A percentile compares a stretch with the other conserved stretches of the same genome.
Conservation (phyloP, 73 alveolate genomes). For the Uronychia binucleata region DNA sequence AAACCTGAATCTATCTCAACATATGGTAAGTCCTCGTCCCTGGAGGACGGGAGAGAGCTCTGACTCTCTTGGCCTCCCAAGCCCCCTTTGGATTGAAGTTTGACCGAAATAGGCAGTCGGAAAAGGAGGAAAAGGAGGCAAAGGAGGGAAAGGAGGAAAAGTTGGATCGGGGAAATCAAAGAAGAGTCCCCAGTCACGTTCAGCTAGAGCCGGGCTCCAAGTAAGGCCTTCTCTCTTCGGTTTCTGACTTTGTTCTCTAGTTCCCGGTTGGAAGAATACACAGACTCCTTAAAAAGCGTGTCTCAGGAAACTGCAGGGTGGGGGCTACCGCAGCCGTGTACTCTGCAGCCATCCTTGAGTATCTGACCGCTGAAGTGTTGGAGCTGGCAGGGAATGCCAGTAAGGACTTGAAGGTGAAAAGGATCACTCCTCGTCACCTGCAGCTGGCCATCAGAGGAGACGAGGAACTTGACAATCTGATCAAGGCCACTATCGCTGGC, state of each 20-base stretch:
- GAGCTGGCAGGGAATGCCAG: constrained; percentile 99
- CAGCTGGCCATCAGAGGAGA: constrained; percentile 99
- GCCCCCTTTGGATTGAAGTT: no score
- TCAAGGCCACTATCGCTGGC: constrained; percentile 99
- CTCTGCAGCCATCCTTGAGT: constrained; percentile 97
- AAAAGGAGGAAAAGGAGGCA: constrained; percentile 63
- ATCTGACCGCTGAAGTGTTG: constrained; percentile 98
- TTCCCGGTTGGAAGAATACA: constrained; percentile 99
- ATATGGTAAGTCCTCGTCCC: no score
- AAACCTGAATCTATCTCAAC: no score
- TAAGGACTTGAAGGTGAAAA: constrained; percentile 95
- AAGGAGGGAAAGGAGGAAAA: constrained; percentile 63
- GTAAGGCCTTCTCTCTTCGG: constrained; percentile 17
- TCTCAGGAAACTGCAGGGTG: constrained; percentile 90
- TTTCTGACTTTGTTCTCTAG: constrained; percentile 32
- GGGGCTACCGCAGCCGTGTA: constrained; percentile 99
- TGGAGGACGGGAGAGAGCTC: no score
- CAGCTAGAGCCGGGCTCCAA: constrained; percentile 94
- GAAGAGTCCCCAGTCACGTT: constrained; percentile 93
- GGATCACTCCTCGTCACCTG: constrained; percentile 97
- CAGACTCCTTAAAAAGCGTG: constrained; percentile 91
- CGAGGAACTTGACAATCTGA: constrained; percentile 95
- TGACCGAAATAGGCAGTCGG: constrained; percentile 6
- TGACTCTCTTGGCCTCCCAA: no score
- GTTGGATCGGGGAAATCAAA: constrained; percentile 56